These are phyloP conservation scores for Acephala macrosclerotiorum DNA, from an alignment of 2,329 filamentous ascomycete genomes.

Conservation along the genomic window DNA sequence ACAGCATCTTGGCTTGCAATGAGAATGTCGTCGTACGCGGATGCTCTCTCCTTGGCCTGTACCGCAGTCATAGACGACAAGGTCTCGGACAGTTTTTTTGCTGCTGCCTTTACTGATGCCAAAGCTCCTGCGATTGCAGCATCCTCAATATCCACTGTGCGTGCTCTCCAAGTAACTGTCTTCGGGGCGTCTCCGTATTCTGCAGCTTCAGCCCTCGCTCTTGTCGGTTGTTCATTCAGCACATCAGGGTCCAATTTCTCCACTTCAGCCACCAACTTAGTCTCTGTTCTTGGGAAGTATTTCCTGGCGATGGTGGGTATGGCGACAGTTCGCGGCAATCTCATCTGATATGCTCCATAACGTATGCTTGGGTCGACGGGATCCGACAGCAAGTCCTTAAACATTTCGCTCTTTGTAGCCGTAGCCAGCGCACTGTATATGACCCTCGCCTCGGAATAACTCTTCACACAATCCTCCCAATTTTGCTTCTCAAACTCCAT, in stretches of 20 bases:
- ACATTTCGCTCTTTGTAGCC: constrained; percentile 75
- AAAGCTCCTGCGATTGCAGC: constrained; percentile 89
- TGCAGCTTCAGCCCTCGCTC: constrained; percentile 57
- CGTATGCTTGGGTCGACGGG: constrained; percentile 93
- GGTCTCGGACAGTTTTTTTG: constrained; percentile 55
- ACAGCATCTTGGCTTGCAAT: constrained; percentile 92
- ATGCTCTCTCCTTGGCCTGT: constrained; percentile 73
- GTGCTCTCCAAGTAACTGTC: constrained; percentile 84
- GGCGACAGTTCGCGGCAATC: constrained; percentile 84
- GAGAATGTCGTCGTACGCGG: constrained; percentile 89
- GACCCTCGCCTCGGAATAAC: constrained; percentile 78
- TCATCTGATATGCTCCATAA: constrained; percentile 92
- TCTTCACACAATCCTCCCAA: constrained; percentile 80
- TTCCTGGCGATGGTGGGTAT: constrained; percentile 80
- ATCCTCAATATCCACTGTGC: constrained; percentile 89
- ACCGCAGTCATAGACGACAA: constrained; percentile 53
- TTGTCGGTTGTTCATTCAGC: constrained; percentile 62
- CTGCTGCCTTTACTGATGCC: constrained; percentile 68
- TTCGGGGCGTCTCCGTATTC: constrained; percentile 68
- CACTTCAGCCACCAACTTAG: constrained; percentile 69
- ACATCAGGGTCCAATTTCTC: constrained; percentile 74
- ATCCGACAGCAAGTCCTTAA: constrained; percentile 84
- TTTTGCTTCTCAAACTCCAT: constrained; percentile 86
- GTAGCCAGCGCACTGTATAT: constrained; percentile 81
- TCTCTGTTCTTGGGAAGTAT: constrained; percentile 74